Evolutionary conservation across 441 rosid genomes (phyloP).

Genomic region (Gossypium schwendimanii): DNA sequence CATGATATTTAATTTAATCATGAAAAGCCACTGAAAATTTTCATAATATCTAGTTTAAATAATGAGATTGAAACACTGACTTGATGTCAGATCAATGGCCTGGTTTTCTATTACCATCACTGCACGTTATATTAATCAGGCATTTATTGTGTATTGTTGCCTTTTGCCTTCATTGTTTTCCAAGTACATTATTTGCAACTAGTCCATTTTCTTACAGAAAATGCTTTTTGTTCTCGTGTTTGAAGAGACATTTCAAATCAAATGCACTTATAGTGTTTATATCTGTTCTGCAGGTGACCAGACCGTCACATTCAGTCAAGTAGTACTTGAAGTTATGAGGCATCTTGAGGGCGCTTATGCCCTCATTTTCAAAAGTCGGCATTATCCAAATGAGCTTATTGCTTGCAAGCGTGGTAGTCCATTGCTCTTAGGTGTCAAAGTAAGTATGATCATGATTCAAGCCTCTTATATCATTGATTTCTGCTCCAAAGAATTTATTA

Average conservation of each 20-base stretch:
- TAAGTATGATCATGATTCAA: constrained; percentile 29
- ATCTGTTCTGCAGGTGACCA: constrained; percentile 49
- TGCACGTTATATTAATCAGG: neutral
- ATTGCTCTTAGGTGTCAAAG: constrained; percentile 88
- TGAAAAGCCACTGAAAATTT: constrained; percentile 1
- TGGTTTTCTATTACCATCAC: neutral
- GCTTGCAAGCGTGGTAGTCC: constrained; percentile 99
- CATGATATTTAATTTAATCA: neutral
- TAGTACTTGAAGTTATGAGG: constrained; percentile 91
- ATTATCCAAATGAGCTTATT: constrained; percentile 88
- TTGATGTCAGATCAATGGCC: neutral
- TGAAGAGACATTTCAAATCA: neutral
- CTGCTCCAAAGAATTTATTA: neutral
- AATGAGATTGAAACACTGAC: neutral
- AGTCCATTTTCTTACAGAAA: neutral
- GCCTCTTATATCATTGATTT: neutral
- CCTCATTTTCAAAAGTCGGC: constrained; percentile 84
- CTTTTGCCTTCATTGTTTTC: neutral
- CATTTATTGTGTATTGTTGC: neutral
- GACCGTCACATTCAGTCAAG: constrained; percentile 73
- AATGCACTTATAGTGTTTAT: neutral
- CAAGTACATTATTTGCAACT: neutral
- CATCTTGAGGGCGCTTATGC: constrained; percentile 99
- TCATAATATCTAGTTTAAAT: neutral
- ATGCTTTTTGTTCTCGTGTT: neutral